phyloP scores from a whole-genome alignment of 2,329 filamentous ascomycete species.

The Phaeosphaeriaceae sp. region DNA sequence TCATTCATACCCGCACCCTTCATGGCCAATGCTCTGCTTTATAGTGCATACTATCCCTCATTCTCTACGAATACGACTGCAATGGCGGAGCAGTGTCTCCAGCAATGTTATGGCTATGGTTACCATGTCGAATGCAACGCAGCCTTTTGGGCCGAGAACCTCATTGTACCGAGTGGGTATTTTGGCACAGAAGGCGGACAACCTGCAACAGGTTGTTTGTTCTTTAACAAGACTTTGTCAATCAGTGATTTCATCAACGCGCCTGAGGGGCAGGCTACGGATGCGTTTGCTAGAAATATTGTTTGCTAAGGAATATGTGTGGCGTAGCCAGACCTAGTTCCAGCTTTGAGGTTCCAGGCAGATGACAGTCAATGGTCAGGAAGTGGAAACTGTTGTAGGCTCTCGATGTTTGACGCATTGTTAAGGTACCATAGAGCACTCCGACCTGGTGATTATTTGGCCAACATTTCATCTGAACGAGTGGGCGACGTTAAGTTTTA shows the following conservation, averaged over 20 bases:
- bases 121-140: constrained; percentile 43
- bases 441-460: too few species aligned
- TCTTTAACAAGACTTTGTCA: constrained; percentile 39
- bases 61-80: constrained; percentile 32
- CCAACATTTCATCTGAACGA: too few species aligned
- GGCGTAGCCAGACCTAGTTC: background rate
- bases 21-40: constrained; percentile 28
- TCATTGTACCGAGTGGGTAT: constrained; percentile 44
- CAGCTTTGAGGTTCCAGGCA: background rate
- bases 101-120: constrained; percentile 53
- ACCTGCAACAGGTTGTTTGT: constrained; percentile 43
- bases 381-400: too few species aligned
- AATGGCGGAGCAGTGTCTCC: constrained; percentile 42
- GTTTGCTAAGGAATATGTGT: constrained; percentile 26
- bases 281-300: constrained; percentile 42
- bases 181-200: constrained; percentile 40
- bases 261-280: constrained; percentile 37
- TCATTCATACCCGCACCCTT: constrained; percentile 32
- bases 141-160: constrained; percentile 47
- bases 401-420: too few species aligned
- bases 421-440: too few species aligned
- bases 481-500: too few species aligned
- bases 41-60: constrained; percentile 44
- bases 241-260: constrained; percentile 39
- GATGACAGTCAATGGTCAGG: too few species aligned